Evolutionary conservation across 169 alveolate species (phyloP).

Genomic region (Cryptosporidium muris): DNA sequence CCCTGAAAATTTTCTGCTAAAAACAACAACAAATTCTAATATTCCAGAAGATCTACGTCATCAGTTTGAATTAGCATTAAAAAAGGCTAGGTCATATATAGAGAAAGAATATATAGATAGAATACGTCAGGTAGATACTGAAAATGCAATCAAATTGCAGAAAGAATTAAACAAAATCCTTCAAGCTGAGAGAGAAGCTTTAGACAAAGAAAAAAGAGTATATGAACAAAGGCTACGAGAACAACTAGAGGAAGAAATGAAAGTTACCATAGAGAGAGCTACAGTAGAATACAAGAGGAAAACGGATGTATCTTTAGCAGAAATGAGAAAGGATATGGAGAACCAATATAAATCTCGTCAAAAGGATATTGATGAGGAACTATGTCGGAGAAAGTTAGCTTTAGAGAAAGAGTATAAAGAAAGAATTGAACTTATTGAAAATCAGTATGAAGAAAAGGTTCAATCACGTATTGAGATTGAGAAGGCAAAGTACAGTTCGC

Average conservation of each 20-base stretch:
- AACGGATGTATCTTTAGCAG: constrained; percentile 65
- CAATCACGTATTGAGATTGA: constrained; percentile 36
- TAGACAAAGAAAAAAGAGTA: constrained; percentile 45
- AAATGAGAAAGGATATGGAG: constrained; percentile 63
- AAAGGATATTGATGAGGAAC: constrained; percentile 56
- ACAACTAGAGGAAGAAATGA: constrained; percentile 62
- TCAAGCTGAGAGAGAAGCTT: constrained; percentile 66
- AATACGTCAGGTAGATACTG: constrained; percentile 59
- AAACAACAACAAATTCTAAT: constrained; percentile 4
- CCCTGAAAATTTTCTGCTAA: neutral
- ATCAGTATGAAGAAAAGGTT: constrained; percentile 50
- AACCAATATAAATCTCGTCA: constrained; percentile 44
- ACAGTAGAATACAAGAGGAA: constrained; percentile 56
- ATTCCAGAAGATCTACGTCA: constrained; percentile 66
- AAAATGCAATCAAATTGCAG: constrained; percentile 56
- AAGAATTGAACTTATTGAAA: constrained; percentile 13
- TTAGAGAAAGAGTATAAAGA: constrained; percentile 17
- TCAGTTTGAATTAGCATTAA: constrained; percentile 66
- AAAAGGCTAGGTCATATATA: constrained; percentile 62
- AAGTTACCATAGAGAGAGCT: constrained; percentile 59
- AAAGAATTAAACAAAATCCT: constrained; percentile 58
- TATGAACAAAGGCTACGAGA: constrained; percentile 62
- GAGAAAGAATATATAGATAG: constrained; percentile 63
- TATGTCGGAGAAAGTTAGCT: constrained; percentile 11
- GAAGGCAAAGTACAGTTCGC: constrained; percentile 28